These are phyloP conservation scores for Chaetomium tenue DNA, from an alignment of 495 filamentous ascomycete species.

Conservation along the genomic window DNA sequence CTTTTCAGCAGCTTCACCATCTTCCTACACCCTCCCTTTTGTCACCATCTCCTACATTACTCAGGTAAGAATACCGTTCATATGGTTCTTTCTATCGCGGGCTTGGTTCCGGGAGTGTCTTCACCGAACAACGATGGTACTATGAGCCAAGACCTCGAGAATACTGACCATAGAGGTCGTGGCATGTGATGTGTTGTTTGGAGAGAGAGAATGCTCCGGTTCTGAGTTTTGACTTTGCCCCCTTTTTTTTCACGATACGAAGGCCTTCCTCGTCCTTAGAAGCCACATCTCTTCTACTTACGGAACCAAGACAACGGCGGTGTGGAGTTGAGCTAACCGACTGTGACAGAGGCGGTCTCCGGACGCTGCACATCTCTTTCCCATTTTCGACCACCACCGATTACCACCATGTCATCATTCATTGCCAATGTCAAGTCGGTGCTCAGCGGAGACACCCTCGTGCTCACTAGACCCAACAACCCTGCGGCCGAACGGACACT, in stretches of 20 bases:
- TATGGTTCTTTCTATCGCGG: too few species aligned
- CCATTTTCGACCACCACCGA: neutral
- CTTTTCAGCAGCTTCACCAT: neutral
- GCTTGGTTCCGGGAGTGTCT: too few species aligned
- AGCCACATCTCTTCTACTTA: neutral
- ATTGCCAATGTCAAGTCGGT: constrained; percentile 88
- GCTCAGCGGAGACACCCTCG: constrained; percentile 85
- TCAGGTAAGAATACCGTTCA: neutral
- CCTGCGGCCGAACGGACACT: constrained; percentile 78
- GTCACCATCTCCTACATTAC: neutral
- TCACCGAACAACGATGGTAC: too few species aligned
- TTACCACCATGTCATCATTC: constrained; percentile 42
- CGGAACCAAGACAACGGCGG: neutral
- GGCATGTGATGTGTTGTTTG: neutral
- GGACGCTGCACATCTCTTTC: neutral
- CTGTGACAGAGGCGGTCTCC: constrained; percentile 2
- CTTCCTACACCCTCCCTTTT: neutral
- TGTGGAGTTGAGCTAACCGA: constrained; percentile 10
- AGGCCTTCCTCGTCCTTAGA: neutral
- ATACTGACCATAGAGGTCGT: neutral
- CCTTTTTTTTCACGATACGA: neutral
- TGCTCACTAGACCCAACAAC: constrained; percentile 70
- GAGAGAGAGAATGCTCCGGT: too few species aligned
- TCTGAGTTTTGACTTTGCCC: neutral
- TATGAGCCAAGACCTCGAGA: too few species aligned